A percentile compares a stretch with the other conserved stretches of the same genome.
phyloP scores from a whole-genome alignment of 179 eudicot species.

The Camellia oleifera region DNA sequence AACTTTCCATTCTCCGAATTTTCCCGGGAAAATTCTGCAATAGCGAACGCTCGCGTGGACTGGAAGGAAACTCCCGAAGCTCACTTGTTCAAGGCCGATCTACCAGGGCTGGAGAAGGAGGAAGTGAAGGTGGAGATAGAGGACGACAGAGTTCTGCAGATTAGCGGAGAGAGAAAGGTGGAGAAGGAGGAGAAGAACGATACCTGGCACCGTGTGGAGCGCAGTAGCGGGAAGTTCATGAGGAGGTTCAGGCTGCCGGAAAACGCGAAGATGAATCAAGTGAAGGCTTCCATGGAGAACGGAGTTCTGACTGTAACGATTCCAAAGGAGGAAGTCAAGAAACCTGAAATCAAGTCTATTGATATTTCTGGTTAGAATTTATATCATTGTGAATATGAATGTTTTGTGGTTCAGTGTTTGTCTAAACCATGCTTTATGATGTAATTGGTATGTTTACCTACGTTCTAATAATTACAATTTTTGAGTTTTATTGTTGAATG shows the following conservation, averaged over 20 bases:
- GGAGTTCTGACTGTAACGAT: conserved; percentile 7
- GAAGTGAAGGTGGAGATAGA: conserved; percentile 16
- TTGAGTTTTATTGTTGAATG: no score
- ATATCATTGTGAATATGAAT: no score
- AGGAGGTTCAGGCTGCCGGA: conserved; percentile 19
- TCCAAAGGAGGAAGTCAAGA: conserved; percentile 12
- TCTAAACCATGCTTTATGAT: no score
- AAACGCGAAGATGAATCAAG: conserved; percentile 3
- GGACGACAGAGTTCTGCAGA: conserved; percentile 12
- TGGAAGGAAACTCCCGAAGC: conserved; percentile 19
- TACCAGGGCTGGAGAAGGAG: conserved; percentile 17
- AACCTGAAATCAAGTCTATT: background rate
- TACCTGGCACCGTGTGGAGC: conserved; percentile 15
- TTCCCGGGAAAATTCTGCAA: background rate
- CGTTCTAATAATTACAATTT: no score
- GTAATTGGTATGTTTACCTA: no score
- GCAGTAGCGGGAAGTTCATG: conserved; percentile 9
- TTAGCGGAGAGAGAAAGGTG: conserved; percentile 13
- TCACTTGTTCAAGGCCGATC: conserved; percentile 16
- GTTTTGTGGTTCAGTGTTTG: no score
- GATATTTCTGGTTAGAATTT: conserved; percentile 8
- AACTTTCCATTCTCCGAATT: background rate
- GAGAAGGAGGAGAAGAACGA: conserved; percentile 13
- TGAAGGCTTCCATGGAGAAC: conserved; percentile 14
- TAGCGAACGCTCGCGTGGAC: conserved; percentile 12